Conservation (phyloP, 345 rosid genomes). For the Eutrema yunnanense region DNA sequence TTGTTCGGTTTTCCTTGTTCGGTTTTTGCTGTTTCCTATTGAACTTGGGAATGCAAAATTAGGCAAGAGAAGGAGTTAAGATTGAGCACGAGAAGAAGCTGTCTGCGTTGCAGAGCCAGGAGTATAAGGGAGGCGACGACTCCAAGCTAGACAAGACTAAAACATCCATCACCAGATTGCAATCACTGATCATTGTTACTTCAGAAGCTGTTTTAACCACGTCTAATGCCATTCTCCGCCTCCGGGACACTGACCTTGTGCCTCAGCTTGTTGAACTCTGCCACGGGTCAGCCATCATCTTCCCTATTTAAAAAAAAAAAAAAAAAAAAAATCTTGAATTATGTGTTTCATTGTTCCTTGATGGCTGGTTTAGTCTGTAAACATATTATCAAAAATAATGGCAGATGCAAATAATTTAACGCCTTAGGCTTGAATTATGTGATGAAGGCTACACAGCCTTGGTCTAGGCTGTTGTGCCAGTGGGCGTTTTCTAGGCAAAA, state of each 20-base stretch:
- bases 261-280: slow-evolving; percentile 82
- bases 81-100: slow-evolving; percentile 85
- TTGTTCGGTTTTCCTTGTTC: background rate
- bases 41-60: slow-evolving; percentile 11
- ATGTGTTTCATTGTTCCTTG: background rate
- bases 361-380: background rate
- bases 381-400: background rate
- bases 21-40: background rate
- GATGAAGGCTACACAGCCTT: background rate
- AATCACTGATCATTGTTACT: slow-evolving; percentile 62
- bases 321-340: too few relatives aligned
- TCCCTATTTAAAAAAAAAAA: background rate
- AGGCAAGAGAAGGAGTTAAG: slow-evolving; percentile 82
- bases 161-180: slow-evolving; percentile 59
- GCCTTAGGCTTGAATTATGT: background rate
- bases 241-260: slow-evolving; percentile 78
- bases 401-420: background rate
- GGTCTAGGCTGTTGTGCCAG: background rate
- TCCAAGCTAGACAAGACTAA: slow-evolving; percentile 68
- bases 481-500: background rate
- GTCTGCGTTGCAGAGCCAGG: slow-evolving; percentile 74
- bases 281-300: slow-evolving; percentile 54
- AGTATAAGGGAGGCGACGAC: slow-evolving; percentile 78
- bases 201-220: slow-evolving; percentile 88
- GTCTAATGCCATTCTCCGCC: slow-evolving; percentile 64